Base-by-base conservation (phyloP, 371 early-diverging fungal genomes). In the Syncephalastrum racemosum region DNA sequence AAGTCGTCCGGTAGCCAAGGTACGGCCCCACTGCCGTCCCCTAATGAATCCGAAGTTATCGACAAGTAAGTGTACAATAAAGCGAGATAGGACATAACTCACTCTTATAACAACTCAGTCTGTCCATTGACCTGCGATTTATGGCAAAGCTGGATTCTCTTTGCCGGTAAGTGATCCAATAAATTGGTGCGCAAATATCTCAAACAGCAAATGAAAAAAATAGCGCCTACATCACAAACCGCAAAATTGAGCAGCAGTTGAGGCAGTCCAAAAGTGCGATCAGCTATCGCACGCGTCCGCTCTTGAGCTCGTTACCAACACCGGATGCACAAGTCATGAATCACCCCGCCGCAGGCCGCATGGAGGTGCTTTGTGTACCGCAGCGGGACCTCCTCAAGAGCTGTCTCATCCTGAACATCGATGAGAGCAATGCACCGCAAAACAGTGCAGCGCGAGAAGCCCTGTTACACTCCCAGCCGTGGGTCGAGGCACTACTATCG, bases 101-200 rank as follows among this genome's bases (percentile, higher is more conserved):
- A 4, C 20, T 20, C 25, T 18, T n/a, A 46, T 14, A 8, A 3
- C n/a, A 18, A n/a, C 4, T 36, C 50, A 72, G 73, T 46, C 56
- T 79, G 1, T 68, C 72, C 0, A 69, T 79, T 25, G 68, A 79
- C 59, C 50, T 79, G 47, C 70, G 72, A 2, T 75, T 71, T 18
- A 63, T 79, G 54, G 79, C 79, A 13, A 75, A 75, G 43, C 46
- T 79, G 20, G 75, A 79, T 58, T 79, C 79, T 4, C 59, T 75
- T 2, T 79, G 72, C 48, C 60, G 72, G 72, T 67, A 65, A 31
- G 56, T 47, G 24, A 44, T 24, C 1, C n/a, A 23, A 14, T 8
- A 13, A n/a, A 57, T 12, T 40, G 14, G 46, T 46, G 27, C 10
- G 39, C 36, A 22, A 41, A 13, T n/a, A 14, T 0, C 1, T 41